phyloP scores from a whole-genome alignment of 73 alveolate species.

The Urostyla sp. region DNA sequence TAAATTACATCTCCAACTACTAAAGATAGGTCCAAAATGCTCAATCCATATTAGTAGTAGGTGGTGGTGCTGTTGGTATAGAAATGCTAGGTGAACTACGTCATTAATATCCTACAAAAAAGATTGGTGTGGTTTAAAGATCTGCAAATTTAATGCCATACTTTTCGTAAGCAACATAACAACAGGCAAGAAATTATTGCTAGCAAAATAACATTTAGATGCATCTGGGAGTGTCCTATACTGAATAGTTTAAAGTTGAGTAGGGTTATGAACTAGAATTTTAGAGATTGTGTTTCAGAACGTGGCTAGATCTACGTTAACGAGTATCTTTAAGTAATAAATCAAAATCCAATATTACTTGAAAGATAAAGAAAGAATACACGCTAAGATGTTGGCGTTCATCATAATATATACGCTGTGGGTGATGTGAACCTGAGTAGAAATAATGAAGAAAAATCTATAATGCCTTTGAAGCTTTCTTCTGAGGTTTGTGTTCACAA shows the following conservation, averaged over 20 bases:
- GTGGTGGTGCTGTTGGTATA: slow-evolving; percentile 38
- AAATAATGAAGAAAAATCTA: background rate
- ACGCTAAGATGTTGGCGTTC: background rate
- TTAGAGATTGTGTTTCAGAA: background rate
- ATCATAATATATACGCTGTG: background rate
- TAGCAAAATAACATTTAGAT: background rate
- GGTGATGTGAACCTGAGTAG: background rate
- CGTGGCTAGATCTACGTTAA: background rate
- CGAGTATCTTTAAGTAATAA: background rate
- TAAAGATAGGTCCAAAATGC: background rate
- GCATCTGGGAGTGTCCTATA: background rate
- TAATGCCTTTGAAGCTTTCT: background rate
- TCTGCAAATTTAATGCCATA: background rate
- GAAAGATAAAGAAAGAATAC: no score
- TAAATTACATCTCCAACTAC: background rate
- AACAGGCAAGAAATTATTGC: background rate
- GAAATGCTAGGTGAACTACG: slow-evolving; percentile 32
- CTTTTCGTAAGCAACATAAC: background rate
- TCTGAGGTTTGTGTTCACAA: background rate
- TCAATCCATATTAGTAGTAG: slow-evolving; percentile 12
- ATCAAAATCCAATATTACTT: background rate
- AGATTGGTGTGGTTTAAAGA: background rate
- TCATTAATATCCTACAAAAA: slow-evolving; percentile 3
- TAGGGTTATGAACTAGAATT: background rate
- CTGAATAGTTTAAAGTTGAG: background rate